phyloP scores from a whole-genome alignment of 352 stramenopile species.

The Pilasporangium apinafurcum region DNA sequence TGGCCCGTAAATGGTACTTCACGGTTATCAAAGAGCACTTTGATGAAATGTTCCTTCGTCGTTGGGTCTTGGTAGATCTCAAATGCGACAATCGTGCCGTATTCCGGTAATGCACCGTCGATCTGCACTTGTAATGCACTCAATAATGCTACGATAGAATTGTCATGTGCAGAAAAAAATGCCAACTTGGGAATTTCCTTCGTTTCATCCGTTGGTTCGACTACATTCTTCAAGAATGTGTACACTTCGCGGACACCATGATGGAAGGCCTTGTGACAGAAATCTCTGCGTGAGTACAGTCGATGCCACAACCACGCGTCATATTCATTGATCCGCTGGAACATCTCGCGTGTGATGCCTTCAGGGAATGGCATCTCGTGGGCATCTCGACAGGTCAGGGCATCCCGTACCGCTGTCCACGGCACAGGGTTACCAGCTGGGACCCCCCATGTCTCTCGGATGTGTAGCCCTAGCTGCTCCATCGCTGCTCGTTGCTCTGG shows the following conservation, averaged over 20 bases:
- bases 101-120: constrained; percentile 43
- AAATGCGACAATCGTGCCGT: constrained; percentile 63
- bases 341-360: constrained; percentile 56
- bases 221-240: constrained; percentile 36
- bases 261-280: constrained; percentile 57
- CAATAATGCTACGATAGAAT: constrained; percentile 76
- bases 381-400: constrained; percentile 53
- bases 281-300: constrained; percentile 54
- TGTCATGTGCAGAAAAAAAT: constrained; percentile 83
- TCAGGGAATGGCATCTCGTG: constrained; percentile 60
- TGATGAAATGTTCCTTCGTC: constrained; percentile 43
- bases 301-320: constrained; percentile 80
- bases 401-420: constrained; percentile 70
- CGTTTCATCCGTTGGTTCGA: constrained; percentile 13
- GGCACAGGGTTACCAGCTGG: constrained; percentile 37
- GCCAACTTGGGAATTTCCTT: constrained; percentile 34
- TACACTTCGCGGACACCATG: constrained; percentile 58
- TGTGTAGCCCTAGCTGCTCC: constrained; percentile 22
- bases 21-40: constrained; percentile 53
- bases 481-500: constrained; percentile 12
- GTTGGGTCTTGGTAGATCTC: constrained; percentile 57
- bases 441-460: constrained; percentile 40
- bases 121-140: constrained; percentile 64
- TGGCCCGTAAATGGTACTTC: constrained; percentile 46
- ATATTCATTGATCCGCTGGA: constrained; percentile 49